Conservation (phyloP, 108 stramenopile species). For the Cyclostephanos invisitatus region DNA sequence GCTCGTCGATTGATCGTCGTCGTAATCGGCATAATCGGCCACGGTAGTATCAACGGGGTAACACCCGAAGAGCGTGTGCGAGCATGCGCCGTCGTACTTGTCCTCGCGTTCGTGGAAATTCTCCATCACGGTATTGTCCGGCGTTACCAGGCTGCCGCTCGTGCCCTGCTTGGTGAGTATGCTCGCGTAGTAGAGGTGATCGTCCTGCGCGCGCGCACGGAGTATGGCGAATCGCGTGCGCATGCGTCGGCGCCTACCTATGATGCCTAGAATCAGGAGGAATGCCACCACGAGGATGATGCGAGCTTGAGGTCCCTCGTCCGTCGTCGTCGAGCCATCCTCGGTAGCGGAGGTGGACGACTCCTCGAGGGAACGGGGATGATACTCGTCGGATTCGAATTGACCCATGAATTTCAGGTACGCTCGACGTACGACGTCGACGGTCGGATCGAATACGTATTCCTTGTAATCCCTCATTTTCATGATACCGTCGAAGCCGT, state of each 20-base stretch:
- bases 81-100: constrained; percentile 86
- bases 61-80: constrained; percentile 84
- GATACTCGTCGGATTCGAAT: constrained; percentile 28
- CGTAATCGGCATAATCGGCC: constrained; percentile 66
- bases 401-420: constrained; percentile 46
- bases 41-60: constrained; percentile 73
- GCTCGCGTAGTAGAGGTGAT: constrained; percentile 81
- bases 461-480: constrained; percentile 75
- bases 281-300: constrained; percentile 62
- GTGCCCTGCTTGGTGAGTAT: constrained; percentile 45
- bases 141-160: constrained; percentile 41
- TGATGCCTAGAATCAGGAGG: constrained; percentile 66
- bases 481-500: constrained; percentile 69
- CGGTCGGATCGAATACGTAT: constrained; percentile 62
- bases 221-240: constrained; percentile 74
- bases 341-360: constrained; percentile 14
- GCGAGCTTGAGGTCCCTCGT: constrained; percentile 55
- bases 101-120: constrained; percentile 64
- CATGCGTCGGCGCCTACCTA: constrained; percentile 84
- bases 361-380: constrained; percentile 31
- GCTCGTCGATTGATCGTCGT: constrained; percentile 53
- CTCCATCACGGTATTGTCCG: constrained; percentile 57
- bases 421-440: constrained; percentile 50
- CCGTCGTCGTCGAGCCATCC: constrained; percentile 12
- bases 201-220: constrained; percentile 78